phyloP scores from a whole-genome alignment of 1,284 basidiomycete species.

The Ustilago esculenta region DNA sequence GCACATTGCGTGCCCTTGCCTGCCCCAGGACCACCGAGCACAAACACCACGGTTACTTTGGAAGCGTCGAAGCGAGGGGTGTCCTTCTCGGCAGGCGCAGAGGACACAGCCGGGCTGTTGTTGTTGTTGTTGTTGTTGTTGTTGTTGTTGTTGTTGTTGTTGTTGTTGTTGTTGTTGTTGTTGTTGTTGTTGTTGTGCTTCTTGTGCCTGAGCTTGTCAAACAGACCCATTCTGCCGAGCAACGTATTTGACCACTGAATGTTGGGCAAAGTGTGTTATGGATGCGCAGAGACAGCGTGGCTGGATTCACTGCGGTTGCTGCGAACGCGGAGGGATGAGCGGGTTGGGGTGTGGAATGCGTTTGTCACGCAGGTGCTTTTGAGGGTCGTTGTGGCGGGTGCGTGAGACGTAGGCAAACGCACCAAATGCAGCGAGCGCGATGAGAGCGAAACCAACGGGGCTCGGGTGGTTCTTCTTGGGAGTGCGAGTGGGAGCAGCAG shows the following conservation, averaged over 20 bases:
- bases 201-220: constrained; percentile 46
- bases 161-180: too few species aligned
- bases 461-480: constrained; percentile 48
- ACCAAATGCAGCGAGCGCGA: constrained; percentile 55
- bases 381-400: constrained; percentile 52
- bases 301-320: constrained; percentile 44
- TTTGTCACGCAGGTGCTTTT: constrained; percentile 51
- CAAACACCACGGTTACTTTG: constrained; percentile 90
- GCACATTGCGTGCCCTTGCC: constrained; percentile 97
- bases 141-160: too few species aligned
- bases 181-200: constrained; percentile 35
- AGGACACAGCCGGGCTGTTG: too few species aligned
- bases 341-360: constrained; percentile 62
- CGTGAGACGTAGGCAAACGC: constrained; percentile 56
- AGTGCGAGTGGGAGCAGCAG: constrained; percentile 4
- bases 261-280: constrained; percentile 38
- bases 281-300: too few species aligned
- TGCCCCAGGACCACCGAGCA: constrained; percentile 95
- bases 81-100: constrained; percentile 14
- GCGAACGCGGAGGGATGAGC: constrained; percentile 55
- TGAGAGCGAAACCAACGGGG: constrained; percentile 52
- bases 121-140: too few species aligned
- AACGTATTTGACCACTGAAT: constrained; percentile 48
- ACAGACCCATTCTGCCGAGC: constrained; percentile 49
- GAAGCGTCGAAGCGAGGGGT: constrained; percentile 74